Evolutionary conservation across 2,329 filamentous ascomycete species (phyloP), one percentile per base, ranked within the genome.

Genomic region (Neofusicoccum ribis): DNA sequence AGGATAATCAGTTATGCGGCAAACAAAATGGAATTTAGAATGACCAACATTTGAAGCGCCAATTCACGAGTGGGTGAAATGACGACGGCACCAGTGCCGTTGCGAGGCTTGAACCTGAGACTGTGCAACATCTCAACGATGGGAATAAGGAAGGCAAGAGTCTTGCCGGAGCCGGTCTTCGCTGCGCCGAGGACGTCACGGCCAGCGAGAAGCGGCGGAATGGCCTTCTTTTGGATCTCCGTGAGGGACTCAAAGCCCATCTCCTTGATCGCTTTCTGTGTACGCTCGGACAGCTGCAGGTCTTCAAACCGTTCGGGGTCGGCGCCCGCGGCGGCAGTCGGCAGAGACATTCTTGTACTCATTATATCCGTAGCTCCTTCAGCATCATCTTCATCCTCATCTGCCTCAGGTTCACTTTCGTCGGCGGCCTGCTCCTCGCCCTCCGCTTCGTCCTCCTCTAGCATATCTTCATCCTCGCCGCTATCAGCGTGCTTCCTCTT

Each of bases 161-260:
- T 99, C 83, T 99, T 99, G 76, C 95, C 95, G 23, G 92, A 96
- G 49, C 93, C 93, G 3, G 93, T 97, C 84, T 98, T 98, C 59
- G 95, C 95, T 37, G 94, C 94, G 72, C 95, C 95, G 50, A 99
- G 86, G 23, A 98, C 91, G 80, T 98, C 94, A 75, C 91, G 89
- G 68, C 95, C 95, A 47, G 93, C 92, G 66, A 98, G 83, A 52
- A 96, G 83, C 20, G 93, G 93, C 4, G 94, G 93, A 64, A 98
- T 97, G 12, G 90, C 90, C 74, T 91, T 86, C 71, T 88, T 86
- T 79, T 98, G 95, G 70, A 98, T 97, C 77, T 95, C 91, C 0
- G 95, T 98, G 93, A 99, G 97, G 54, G 86, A 93, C 72, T 89
- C 88, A 76, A 98, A 97, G 14, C 91, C 91, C 94, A 99, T 98